Evolutionary conservation across 176 grass and related monocot genomes (phyloP), one percentile per base, ranked within the genome.

Genomic region (Pontederia paniculata): DNA sequence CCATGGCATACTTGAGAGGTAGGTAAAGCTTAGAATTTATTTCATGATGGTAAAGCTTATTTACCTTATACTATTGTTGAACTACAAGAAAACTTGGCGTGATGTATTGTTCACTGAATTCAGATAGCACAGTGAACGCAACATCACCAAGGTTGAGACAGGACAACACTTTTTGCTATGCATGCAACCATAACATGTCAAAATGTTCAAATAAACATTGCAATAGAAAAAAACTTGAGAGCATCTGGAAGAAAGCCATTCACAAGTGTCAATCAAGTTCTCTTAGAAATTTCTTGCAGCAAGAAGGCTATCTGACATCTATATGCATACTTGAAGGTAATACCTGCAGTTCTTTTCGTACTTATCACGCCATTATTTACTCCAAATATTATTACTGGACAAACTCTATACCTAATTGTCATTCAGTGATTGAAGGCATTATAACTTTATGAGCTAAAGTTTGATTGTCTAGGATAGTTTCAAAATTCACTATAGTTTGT

Each of bases 241-340:
- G 83, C 67, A 98, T 98, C 47, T 98, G 93, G 93, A 79, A 15
- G 62, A 74, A 75, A 88, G 83, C 87, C 25, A 78, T 79, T 16
- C 65, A 67, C 31, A 84, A 90, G 60, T 98, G 83, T 50, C 86
- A 87, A 62, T 84, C 80, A 57, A 91, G 79, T 60, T 91, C 93
- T 14, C 82, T 85, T 14, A 91, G 57, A 82, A 91, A 52, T 67
- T 98, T 98, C 37, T 75, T 98, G 12, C 84, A 73, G 62, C 87
- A 98, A 82, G 83, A 91, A 73, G 93, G 86, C 17, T 84, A 76
- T 49, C 43, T 98, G 54, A 82, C 75, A 48, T 81, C 93, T 15
- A 78, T 98, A 48, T 84, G 91, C 57, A 80, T 88, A 44, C 90
- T 75, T 5, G 86, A 98, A 98, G 93, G 93, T 98, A 69, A 73